Percentiles rank a stretch among this genome's conserved stretches.
Evolutionary conservation across 345 rosid genomes (phyloP).

Genomic region (Populus nigra): DNA sequence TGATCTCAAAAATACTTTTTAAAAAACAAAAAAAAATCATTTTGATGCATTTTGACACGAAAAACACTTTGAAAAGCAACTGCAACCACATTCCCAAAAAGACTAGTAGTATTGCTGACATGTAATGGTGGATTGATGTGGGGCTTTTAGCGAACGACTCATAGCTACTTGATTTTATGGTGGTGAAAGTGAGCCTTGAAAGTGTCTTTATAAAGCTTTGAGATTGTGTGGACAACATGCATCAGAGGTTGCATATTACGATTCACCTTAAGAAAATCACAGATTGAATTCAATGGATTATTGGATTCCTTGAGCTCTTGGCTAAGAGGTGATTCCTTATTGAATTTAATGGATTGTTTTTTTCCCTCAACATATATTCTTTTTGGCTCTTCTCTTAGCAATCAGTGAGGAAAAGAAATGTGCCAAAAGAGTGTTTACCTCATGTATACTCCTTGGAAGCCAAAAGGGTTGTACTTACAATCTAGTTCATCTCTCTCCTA

Average conservation of each 20-base stretch:
- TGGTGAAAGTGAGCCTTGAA: background rate
- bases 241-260: background rate
- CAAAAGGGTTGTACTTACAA: background rate
- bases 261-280: background rate
- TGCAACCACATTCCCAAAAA: too few relatives aligned
- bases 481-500: background rate
- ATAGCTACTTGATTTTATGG: background rate
- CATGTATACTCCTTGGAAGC: background rate
- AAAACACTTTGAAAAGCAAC: too few relatives aligned
- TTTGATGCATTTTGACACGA: too few relatives aligned
- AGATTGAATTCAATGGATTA: background rate
- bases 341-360: background rate
- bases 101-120: background rate
- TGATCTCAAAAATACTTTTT: too few relatives aligned
- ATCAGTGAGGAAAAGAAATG: background rate
- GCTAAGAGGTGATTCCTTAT: background rate
- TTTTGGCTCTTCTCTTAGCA: background rate
- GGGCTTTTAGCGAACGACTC: background rate
- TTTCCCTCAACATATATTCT: too few relatives aligned
- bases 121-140: background rate
- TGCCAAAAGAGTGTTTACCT: background rate
- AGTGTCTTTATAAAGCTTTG: background rate
- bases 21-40: too few relatives aligned
- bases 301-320: background rate
- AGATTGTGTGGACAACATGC: background rate